phyloP scores from a whole-genome alignment of 148 eudicot genomes.

The Drosera capensis region DNA sequence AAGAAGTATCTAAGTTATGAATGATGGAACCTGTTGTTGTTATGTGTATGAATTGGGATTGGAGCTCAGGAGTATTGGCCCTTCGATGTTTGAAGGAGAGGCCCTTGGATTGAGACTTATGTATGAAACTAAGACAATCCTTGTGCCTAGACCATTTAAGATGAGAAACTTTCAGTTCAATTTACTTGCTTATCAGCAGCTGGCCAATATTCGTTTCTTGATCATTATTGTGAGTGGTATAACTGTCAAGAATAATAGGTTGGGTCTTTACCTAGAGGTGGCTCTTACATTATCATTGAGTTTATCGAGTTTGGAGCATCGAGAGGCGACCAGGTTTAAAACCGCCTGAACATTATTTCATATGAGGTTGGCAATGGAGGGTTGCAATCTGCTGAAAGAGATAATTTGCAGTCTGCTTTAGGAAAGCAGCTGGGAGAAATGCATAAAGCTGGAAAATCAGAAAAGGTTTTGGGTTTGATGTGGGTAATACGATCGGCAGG shows the following conservation, averaged over 20 bases:
- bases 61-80: conserved; percentile 55
- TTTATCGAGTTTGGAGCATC: conserved; percentile 82
- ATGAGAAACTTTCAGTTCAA: conserved; percentile 15
- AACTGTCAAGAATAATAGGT: conserved; percentile 31
- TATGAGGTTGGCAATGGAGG: background rate
- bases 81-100: conserved; percentile 93
- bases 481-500: conserved; percentile 97
- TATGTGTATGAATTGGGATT: background rate
- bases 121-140: conserved; percentile 74
- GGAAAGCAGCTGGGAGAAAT: conserved; percentile 92
- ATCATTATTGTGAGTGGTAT: conserved; percentile 7
- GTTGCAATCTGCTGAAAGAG: conserved; percentile 6
- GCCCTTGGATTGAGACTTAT: conserved; percentile 79
- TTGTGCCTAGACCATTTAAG: conserved; percentile 84
- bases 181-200: background rate
- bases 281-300: conserved; percentile 95
- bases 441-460: conserved; percentile 82
- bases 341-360: background rate
- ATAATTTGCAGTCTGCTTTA: conserved; percentile 45
- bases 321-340: conserved; percentile 74
- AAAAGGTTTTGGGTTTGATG: conserved; percentile 86
- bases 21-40: background rate
- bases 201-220: background rate
- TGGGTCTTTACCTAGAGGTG: conserved; percentile 72
- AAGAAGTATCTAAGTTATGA: too few relatives aligned